A percentile compares a stretch with the other conserved stretches of the same genome.
Evolutionary conservation across 345 rosid genomes (phyloP).

Genomic region (Citrus cavaleriei): DNA sequence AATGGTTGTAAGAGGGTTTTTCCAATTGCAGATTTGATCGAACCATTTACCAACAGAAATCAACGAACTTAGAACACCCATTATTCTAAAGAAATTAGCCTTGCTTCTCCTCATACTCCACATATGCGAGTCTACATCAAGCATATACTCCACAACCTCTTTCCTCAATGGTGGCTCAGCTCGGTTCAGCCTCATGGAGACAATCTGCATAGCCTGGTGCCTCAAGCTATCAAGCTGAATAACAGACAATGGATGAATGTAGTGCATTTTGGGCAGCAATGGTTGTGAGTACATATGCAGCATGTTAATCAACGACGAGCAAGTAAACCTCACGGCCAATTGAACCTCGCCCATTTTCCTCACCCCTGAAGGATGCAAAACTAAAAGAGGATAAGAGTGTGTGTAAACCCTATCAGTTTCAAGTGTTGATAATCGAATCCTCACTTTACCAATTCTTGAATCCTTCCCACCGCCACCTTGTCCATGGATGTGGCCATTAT

Average conservation of each 20-base stretch:
- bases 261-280: slow-evolving; percentile 90
- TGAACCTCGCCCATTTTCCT: slow-evolving; percentile 95
- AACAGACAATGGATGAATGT: slow-evolving; percentile 86
- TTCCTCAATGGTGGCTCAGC: slow-evolving; percentile 94
- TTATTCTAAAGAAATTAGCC: slow-evolving; percentile 78
- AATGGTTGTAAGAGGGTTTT: slow-evolving; percentile 83
- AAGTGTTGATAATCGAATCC: slow-evolving; percentile 90
- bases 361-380: slow-evolving; percentile 77
- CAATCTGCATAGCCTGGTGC: slow-evolving; percentile 92
- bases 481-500: slow-evolving; percentile 72
- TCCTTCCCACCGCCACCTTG: slow-evolving; percentile 61
- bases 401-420: slow-evolving; percentile 92
- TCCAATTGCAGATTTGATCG: slow-evolving; percentile 92
- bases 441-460: slow-evolving; percentile 79
- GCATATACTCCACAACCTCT: slow-evolving; percentile 97
- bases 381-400: slow-evolving; percentile 85
- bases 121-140: slow-evolving; percentile 97
- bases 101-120: slow-evolving; percentile 99
- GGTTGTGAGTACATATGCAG: slow-evolving; percentile 87
- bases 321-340: slow-evolving; percentile 79
- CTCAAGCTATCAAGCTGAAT: slow-evolving; percentile 85
- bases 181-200: slow-evolving; percentile 73
- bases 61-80: slow-evolving; percentile 69
- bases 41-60: slow-evolving; percentile 87
- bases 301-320: slow-evolving; percentile 78